Evolutionary conservation across 805 yeast species (phyloP).

Genomic region (Kodamaea fukazawae): DNA sequence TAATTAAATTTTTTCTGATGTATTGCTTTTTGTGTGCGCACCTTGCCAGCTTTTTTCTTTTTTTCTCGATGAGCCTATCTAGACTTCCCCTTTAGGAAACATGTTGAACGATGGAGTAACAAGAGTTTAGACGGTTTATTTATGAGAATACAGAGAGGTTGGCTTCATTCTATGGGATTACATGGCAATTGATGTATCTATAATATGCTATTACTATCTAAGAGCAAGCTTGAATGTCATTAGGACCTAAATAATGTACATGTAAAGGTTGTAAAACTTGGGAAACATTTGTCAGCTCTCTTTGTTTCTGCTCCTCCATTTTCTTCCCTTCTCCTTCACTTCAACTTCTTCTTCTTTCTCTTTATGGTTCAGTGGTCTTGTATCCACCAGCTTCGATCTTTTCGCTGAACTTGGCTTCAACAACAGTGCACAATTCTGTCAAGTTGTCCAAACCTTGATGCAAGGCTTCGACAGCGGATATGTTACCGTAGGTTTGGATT

Average conservation of each 20-base stretch:
- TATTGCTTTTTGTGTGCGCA: conserved; percentile 7
- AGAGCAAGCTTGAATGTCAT: too few relatives aligned
- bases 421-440: conserved; percentile 74
- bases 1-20: conserved; percentile 1
- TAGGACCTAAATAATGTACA: conserved; percentile 3
- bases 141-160: too few relatives aligned
- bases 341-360: not conserved
- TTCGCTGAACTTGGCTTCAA: conserved; percentile 75
- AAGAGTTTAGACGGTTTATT: too few relatives aligned
- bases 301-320: too few relatives aligned
- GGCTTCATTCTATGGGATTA: too few relatives aligned
- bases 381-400: conserved; percentile 58
- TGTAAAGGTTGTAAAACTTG: not conserved
- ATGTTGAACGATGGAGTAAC: too few relatives aligned
- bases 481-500: conserved; percentile 85
- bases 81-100: too few relatives aligned
- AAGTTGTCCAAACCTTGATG: conserved; percentile 89
- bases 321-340: too few relatives aligned
- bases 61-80: conserved; percentile 5
- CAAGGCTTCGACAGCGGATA: conserved; percentile 88
- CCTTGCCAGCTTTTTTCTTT: not conserved
- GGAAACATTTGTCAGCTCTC: not conserved
- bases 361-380: conserved; percentile 47
- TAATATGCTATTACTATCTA: too few relatives aligned
- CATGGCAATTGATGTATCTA: too few relatives aligned